phyloP scores from a whole-genome alignment of 805 yeast genomes.

The Candida tallmaniae region DNA sequence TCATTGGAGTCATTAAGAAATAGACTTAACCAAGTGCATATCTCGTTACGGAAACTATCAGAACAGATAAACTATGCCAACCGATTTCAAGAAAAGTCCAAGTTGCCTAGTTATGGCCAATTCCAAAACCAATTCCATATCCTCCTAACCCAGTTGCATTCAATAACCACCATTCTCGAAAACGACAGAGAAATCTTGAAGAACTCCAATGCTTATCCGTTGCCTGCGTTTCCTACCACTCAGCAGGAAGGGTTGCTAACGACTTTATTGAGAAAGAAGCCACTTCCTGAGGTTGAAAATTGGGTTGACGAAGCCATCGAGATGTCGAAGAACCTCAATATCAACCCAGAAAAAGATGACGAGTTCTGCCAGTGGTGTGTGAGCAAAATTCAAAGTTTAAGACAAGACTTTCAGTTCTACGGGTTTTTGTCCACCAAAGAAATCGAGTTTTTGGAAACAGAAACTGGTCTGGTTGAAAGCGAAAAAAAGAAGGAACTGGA shows the following conservation, averaged over 20 bases:
- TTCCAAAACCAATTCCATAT: slow-evolving; percentile 83
- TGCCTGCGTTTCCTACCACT: slow-evolving; percentile 78
- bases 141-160: slow-evolving; percentile 72
- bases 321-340: slow-evolving; percentile 12
- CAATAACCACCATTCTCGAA: slow-evolving; percentile 68
- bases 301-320: slow-evolving; percentile 56
- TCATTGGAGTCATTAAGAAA: slow-evolving; percentile 38
- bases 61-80: slow-evolving; percentile 34
- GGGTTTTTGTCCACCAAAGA: slow-evolving; percentile 58
- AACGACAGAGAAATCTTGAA: slow-evolving; percentile 55
- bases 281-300: slow-evolving; percentile 82
- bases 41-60: slow-evolving; percentile 33
- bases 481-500: slow-evolving; percentile 16
- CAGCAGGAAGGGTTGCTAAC: slow-evolving; percentile 80
- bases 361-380: slow-evolving; percentile 69
- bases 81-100: slow-evolving; percentile 33
- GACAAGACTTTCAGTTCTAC: slow-evolving; percentile 55
- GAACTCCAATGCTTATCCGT: slow-evolving; percentile 75
- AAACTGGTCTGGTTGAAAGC: slow-evolving; percentile 28
- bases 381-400: slow-evolving; percentile 46
- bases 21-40: slow-evolving; percentile 38
- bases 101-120: slow-evolving; percentile 50
- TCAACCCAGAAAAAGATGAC: slow-evolving; percentile 32
- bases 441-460: slow-evolving; percentile 24
- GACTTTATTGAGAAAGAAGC: slow-evolving; percentile 81